A percentile compares a stretch with the other conserved stretches of the same genome.
Conservation (phyloP, 2,329 filamentous ascomycete species). For the Teratosphaeriaceae sp. region DNA sequence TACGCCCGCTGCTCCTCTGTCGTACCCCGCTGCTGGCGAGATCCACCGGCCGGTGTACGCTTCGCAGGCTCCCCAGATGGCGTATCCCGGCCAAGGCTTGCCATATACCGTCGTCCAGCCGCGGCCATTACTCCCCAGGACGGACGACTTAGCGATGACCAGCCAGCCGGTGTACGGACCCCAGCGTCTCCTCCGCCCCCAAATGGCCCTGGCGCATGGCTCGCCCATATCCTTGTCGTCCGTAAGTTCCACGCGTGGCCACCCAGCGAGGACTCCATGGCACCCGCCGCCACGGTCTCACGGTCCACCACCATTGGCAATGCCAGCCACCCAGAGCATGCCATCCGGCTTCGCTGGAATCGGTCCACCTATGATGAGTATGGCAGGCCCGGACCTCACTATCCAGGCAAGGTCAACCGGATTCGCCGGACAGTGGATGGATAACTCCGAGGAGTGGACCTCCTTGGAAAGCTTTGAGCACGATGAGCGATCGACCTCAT, state of each 20-base stretch:
- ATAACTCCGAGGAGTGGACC: conserved; percentile 16
- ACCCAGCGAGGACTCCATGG: not conserved
- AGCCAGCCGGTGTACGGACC: conserved; percentile 9
- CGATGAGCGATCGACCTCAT: conserved; percentile 13
- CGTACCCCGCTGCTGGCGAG: not conserved
- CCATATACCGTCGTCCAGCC: conserved; percentile 4
- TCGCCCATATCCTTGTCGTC: conserved; percentile 7
- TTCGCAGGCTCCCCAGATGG: conserved; percentile 2
- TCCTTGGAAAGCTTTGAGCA: conserved; percentile 25
- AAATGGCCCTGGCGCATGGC: conserved; percentile 7
- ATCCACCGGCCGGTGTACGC: conserved; percentile 2
- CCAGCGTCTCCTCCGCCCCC: conserved; percentile 8
- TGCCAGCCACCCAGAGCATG: not conserved
- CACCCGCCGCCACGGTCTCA: not conserved
- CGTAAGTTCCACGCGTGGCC: conserved; percentile 13
- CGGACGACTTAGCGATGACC: conserved; percentile 8
- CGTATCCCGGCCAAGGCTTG: not conserved
- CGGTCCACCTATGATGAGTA: too few species aligned
- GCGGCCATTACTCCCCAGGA: conserved; percentile 20
- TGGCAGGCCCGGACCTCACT: not conserved
- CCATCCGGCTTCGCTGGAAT: not conserved
- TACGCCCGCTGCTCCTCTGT: not conserved
- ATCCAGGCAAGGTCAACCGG: conserved; percentile 3
- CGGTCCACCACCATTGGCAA: not conserved
- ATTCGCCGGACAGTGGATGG: conserved; percentile 5